Conservation (phyloP, 2,329 filamentous ascomycete species). For the Penicillium sp. region DNA sequence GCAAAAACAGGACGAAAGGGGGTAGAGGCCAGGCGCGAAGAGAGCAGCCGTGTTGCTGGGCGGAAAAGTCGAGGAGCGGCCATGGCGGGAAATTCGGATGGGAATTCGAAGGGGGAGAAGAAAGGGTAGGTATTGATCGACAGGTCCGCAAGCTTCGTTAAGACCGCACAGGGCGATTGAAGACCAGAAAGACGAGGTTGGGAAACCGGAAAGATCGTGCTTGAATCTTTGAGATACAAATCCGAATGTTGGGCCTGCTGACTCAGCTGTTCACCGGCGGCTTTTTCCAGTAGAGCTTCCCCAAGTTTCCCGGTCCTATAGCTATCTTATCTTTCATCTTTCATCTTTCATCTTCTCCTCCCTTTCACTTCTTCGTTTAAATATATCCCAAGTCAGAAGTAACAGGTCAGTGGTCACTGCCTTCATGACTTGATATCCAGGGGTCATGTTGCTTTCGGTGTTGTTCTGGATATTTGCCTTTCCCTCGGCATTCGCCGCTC, state of each 20-base stretch:
- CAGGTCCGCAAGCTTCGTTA: slow-evolving; percentile 15
- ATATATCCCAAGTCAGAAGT: not conserved
- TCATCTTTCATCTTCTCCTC: not conserved
- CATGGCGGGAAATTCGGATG: slow-evolving; percentile 50
- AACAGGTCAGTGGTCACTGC: not conserved
- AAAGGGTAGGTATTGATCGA: slow-evolving; percentile 13
- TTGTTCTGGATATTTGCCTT: slow-evolving; percentile 23
- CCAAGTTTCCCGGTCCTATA: not conserved
- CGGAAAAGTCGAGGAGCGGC: slow-evolving; percentile 58
- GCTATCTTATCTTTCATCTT: too few relatives aligned
- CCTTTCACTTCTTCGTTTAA: not conserved
- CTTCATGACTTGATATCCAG: not conserved
- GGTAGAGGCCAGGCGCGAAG: slow-evolving; percentile 48
- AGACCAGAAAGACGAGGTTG: slow-evolving; percentile 17
- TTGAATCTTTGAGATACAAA: slow-evolving; percentile 27
- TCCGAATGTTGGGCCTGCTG: slow-evolving; percentile 36
- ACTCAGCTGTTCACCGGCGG: slow-evolving; percentile 38
- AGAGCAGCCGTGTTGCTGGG: slow-evolving; percentile 58
- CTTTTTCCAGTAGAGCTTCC: slow-evolving; percentile 22
- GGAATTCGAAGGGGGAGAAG: slow-evolving; percentile 39
- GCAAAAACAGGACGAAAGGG: slow-evolving; percentile 53
- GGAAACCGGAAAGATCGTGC: slow-evolving; percentile 11
- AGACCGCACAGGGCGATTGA: slow-evolving; percentile 9
- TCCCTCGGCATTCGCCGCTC: slow-evolving; percentile 49
- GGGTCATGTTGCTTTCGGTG: slow-evolving; percentile 15